Evolutionary conservation across 2,329 filamentous ascomycete genomes (phyloP), one percentile per base, ranked within the genome.

Genomic region (Hypomyces rosellus): DNA sequence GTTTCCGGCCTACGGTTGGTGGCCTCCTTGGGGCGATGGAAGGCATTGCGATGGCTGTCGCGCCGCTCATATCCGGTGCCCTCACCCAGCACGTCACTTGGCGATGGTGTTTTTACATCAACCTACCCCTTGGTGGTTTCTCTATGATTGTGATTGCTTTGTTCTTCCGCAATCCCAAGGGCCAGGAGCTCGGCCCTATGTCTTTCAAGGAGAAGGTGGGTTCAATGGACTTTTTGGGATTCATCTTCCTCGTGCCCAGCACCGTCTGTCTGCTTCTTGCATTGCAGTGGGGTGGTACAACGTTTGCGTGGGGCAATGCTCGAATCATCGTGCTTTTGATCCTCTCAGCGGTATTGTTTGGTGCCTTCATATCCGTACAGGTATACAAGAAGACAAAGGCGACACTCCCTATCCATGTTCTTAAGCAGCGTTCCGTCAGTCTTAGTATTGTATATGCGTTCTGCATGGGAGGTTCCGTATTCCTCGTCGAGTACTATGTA

Each of bases 221-320:
- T 3, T 39, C n/a, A 3, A 39, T 39, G 8, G 37, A 39, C 37
- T 39, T 39, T 5, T 9, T n/a, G 16, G n/a, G 37, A 18, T 39
- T 39, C 16, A 18, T 39, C 16, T 54, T 72, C n/a, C 40, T 49
- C 2, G 50, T 63, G 34, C 56, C 59, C 0, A 52, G 67, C 9
- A 67, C 74, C 4, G 60, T 75, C 41, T 76, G 72, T 51, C 65
- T 75, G 5, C 57, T 76, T 0, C 60, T 77, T 6, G 73, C 73
- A 13, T 59, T 77, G 4, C 72, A 76, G 46, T 77, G 72, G 71
- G 69, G 69, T 40, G 70, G 68, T 11, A 61, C 55, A 15, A 62
- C 59, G 37, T 67, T 68, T 42, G 33, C 53, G 2, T 60, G 55
- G 55, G 34, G 20, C 5, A 49, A 49, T 12, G 51, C 45, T 18